Evolutionary conservation across 441 rosid species (phyloP).

Genomic region (Monsonia emarginata): DNA sequence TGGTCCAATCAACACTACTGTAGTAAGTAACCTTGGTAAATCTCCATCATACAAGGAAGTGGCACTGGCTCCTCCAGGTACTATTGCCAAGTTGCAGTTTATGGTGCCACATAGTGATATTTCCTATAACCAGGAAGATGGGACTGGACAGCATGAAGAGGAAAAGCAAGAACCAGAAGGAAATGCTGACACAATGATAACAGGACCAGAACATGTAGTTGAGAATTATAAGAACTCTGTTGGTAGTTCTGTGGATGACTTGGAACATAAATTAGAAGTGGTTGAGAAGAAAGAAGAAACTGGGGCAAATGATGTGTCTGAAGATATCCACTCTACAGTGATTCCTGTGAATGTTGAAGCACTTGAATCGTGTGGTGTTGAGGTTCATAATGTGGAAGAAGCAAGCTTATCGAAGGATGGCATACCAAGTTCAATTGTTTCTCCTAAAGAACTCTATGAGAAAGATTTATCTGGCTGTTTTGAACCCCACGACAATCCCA

Average conservation of each 20-base stretch:
- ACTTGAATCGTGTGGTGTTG: slow-evolving; percentile 28
- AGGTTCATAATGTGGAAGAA: slow-evolving; percentile 32
- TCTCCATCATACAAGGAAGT: slow-evolving; percentile 96
- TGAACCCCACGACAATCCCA: slow-evolving; percentile 28
- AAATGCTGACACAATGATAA: slow-evolving; percentile 23
- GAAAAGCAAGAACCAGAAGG: slow-evolving; percentile 29
- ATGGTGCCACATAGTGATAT: slow-evolving; percentile 41
- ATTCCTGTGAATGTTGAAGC: slow-evolving; percentile 24
- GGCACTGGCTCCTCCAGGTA: slow-evolving; percentile 95
- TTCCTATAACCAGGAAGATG: slow-evolving; percentile 27
- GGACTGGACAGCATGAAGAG: slow-evolving; percentile 26
- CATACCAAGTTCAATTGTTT: slow-evolving; percentile 31
- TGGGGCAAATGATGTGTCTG: slow-evolving; percentile 28
- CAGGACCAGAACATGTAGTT: slow-evolving; percentile 20
- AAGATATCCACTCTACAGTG: slow-evolving; percentile 26
- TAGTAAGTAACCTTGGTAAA: slow-evolving; percentile 49
- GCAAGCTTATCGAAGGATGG: slow-evolving; percentile 28
- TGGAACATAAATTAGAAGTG: slow-evolving; percentile 26
- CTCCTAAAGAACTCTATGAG: slow-evolving; percentile 28
- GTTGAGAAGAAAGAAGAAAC: slow-evolving; percentile 34
- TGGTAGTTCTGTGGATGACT: slow-evolving; percentile 16
- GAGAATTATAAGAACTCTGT: slow-evolving; percentile 30
- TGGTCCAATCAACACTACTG: slow-evolving; percentile 52
- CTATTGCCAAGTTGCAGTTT: slow-evolving; percentile 77
- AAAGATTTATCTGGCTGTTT: slow-evolving; percentile 25